phyloP scores from a whole-genome alignment of 2,329 filamentous ascomycete genomes.

The Colletotrichum chrysophilum region DNA sequence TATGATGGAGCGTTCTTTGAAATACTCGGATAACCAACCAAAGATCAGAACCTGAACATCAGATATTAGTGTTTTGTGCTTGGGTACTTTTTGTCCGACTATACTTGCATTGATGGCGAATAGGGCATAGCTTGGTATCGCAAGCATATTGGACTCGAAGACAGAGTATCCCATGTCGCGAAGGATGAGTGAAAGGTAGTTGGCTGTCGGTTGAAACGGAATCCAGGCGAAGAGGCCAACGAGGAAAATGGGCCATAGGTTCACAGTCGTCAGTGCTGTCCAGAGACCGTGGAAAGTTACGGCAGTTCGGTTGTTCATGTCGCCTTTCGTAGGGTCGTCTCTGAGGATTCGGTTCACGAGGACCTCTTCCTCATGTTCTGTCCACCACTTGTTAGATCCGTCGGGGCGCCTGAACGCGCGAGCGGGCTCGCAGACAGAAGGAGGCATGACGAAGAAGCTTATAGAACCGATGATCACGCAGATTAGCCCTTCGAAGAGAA shows the following conservation, averaged over 20 bases:
- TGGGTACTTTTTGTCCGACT: slow-evolving; percentile 54
- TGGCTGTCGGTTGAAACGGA: slow-evolving; percentile 23
- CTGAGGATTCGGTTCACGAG: slow-evolving; percentile 59
- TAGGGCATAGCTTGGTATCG: slow-evolving; percentile 22
- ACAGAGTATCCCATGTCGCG: slow-evolving; percentile 32
- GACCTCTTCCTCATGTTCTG: slow-evolving; percentile 59
- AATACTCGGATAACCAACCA: slow-evolving; percentile 44
- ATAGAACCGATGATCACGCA: slow-evolving; percentile 44
- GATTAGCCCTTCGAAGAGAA: slow-evolving; percentile 39
- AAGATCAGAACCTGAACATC: slow-evolving; percentile 41
- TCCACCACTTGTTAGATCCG: slow-evolving; percentile 50
- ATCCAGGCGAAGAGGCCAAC: slow-evolving; percentile 48
- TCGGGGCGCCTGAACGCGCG: slow-evolving; percentile 21
- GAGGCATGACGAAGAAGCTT: slow-evolving; percentile 33
- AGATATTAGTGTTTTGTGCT: slow-evolving; percentile 29
- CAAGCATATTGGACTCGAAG: slow-evolving; percentile 51
- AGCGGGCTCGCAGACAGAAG: slow-evolving; percentile 15
- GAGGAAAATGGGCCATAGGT: slow-evolving; percentile 51
- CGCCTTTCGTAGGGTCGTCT: slow-evolving; percentile 59
- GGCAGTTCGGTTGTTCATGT: slow-evolving; percentile 65
- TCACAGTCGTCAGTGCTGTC: slow-evolving; percentile 56
- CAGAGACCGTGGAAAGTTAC: slow-evolving; percentile 55
- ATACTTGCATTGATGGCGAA: slow-evolving; percentile 39
- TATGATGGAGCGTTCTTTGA: slow-evolving; percentile 54
- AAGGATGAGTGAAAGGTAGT: slow-evolving; percentile 28